Evolutionary conservation across 2,329 filamentous ascomycete genomes (phyloP).

Genomic region (Nakataea oryzae): DNA sequence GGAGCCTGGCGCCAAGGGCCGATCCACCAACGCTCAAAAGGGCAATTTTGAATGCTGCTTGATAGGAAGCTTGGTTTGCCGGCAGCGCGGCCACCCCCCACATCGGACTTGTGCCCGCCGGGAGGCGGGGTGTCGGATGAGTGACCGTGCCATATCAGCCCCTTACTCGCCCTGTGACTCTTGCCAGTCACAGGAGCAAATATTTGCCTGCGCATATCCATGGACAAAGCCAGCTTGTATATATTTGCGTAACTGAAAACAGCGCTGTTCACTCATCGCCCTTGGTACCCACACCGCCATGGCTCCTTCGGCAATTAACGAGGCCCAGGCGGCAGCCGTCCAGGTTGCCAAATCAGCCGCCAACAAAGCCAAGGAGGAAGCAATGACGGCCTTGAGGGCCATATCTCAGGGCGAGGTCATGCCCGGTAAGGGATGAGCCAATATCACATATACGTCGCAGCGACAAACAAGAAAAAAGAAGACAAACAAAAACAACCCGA

Average conservation of each 20-base stretch:
- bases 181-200: neutral
- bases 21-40: neutral
- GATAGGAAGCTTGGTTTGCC: neutral
- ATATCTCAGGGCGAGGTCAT: conserved; percentile 18
- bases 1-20: neutral
- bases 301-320: conserved; percentile 12
- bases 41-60: no score
- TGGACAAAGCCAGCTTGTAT: neutral
- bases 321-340: neutral
- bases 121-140: neutral
- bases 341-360: conserved; percentile 1
- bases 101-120: neutral
- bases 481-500: neutral
- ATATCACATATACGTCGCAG: neutral
- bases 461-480: neutral
- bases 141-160: neutral
- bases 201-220: neutral
- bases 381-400: conserved; percentile 13
- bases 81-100: neutral
- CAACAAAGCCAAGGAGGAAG: conserved; percentile 7
- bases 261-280: no score
- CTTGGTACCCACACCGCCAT: conserved; percentile 5
- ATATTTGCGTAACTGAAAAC: neutral
- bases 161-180: neutral
- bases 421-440: conserved; percentile 9